Evolutionary conservation across 495 filamentous ascomycete genomes (phyloP).

Genomic region (Copromyces sp.): DNA sequence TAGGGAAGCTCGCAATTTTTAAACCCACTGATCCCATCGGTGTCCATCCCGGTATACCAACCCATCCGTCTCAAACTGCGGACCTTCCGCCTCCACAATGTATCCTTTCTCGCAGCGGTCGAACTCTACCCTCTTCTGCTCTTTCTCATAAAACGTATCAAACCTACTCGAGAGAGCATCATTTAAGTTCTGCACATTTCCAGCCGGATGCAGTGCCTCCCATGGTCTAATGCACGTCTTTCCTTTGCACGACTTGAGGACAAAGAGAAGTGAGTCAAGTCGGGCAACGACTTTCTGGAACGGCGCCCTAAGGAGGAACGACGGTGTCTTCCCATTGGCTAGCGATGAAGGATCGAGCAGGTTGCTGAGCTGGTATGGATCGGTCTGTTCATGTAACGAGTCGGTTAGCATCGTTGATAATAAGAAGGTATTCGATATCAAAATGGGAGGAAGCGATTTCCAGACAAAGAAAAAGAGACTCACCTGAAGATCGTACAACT

Average conservation of each 20-base stretch:
- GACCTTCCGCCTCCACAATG: slow-evolving; percentile 50
- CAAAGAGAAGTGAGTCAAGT: slow-evolving; percentile 51
- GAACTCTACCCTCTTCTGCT: slow-evolving; percentile 41
- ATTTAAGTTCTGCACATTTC: slow-evolving; percentile 29
- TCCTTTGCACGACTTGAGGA: slow-evolving; percentile 55
- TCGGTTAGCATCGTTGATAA: neutral
- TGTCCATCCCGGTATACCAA: slow-evolving; percentile 18
- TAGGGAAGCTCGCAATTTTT: neutral
- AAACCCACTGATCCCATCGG: slow-evolving; percentile 25
- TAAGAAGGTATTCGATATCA: neutral
- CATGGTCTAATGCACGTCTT: slow-evolving; percentile 48
- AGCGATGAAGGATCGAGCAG: slow-evolving; percentile 31
- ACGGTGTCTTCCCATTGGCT: neutral
- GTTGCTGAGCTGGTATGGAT: slow-evolving; percentile 52
- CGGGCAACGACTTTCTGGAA: slow-evolving; percentile 37
- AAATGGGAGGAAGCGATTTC: neutral
- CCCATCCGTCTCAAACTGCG: slow-evolving; percentile 34
- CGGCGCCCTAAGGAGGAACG: slow-evolving; percentile 33
- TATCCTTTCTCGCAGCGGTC: slow-evolving; percentile 51
- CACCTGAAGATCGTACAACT: slow-evolving; percentile 52
- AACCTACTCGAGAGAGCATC: slow-evolving; percentile 40
- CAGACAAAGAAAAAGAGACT: slow-evolving; percentile 1
- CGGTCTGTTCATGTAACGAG: slow-evolving; percentile 30
- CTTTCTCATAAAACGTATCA: slow-evolving; percentile 45
- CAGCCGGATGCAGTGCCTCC: slow-evolving; percentile 45